Base-by-base conservation (phyloP, 805 yeast genomes). In the Spathaspora girioi region DNA sequence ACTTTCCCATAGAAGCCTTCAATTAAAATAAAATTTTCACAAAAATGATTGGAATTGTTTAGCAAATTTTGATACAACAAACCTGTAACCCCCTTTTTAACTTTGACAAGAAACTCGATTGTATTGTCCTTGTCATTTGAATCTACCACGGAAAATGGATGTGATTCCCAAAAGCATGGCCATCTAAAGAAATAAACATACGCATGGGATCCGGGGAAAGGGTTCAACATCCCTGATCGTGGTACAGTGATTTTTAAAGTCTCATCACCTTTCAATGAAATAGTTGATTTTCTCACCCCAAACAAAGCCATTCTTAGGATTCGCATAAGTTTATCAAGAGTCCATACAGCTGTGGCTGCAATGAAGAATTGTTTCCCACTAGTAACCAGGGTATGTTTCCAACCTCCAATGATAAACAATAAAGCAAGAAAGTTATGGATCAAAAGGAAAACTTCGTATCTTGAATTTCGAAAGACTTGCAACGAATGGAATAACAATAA, bases 41-140 rank as follows among this genome's bases (percentile, higher is more conserved):
- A 54, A 9, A 54, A 47, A 27, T 59, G 57, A 18, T 66, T 71
- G 2, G 73, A 70, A 41, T 56, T 50, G n/a, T 49, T 56, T 41
- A 49, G 42, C 50, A 71, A 60, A 26, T 61, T 55, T 49, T 62
- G 60, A 52, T 56, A 61, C 18, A 71, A 58, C 1, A 64, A 59
- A 51, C 69, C 66, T 2, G 87, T 81, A 53, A 80, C 65, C 2
- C 88, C 89, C 11, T 74, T 73, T 56, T 83, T 79, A 5, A 78
- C 78, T 59, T 78, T 77, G 46, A 81, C 68, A 48, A 73, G 67
- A 47, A 84, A 71, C 29, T 78, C 77, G 45, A 72, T 65, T 51
- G 76, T 72, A 40, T 81, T 75, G 9, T 50, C 56, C 11, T 49
- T 50, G 10, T 38, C 50, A 11, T 49, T 51, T 38, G 51, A 49